Conservation (phyloP, 306 rosid genomes). For the Alnus glutinosa region DNA sequence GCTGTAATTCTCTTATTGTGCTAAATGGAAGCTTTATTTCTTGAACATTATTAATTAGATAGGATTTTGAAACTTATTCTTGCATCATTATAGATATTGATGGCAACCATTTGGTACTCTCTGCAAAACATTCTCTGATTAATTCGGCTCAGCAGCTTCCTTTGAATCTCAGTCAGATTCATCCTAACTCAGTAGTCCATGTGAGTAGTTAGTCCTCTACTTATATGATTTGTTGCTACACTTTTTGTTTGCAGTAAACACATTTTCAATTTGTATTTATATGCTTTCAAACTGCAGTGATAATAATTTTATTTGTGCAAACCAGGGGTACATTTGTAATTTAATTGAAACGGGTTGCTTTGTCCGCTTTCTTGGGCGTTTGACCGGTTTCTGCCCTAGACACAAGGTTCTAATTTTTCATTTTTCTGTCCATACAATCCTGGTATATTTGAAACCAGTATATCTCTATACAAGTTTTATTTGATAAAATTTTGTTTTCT, state of each 20-base stretch:
- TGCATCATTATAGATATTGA: slow-evolving; percentile 53
- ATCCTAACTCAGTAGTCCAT: slow-evolving; percentile 68
- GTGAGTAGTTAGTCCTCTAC: slow-evolving; percentile 46
- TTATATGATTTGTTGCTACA: not conserved
- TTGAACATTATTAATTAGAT: not conserved
- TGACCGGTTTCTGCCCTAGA: slow-evolving; percentile 88
- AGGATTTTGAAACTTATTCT: slow-evolving; percentile 16
- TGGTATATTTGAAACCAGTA: not conserved
- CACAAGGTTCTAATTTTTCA: slow-evolving; percentile 55
- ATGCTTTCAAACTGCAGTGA: slow-evolving; percentile 12
- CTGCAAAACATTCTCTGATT: slow-evolving; percentile 80
- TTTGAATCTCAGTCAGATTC: slow-evolving; percentile 63
- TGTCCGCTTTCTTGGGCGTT: slow-evolving; percentile 89
- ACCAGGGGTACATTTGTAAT: slow-evolving; percentile 89
- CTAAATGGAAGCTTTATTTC: not conserved
- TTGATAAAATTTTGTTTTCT: slow-evolving; percentile 14
- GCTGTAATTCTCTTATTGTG: not conserved
- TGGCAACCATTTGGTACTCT: slow-evolving; percentile 66
- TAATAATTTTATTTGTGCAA: slow-evolving; percentile 23
- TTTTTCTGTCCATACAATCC: not conserved
- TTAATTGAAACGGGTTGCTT: slow-evolving; percentile 88
- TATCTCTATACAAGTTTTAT: not conserved
- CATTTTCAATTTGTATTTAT: not conserved
- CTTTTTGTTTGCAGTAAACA: not conserved
- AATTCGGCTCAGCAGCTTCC: slow-evolving; percentile 72